Percentiles rank a stretch among this genome's conserved stretches.
Conservation (phyloP, 441 rosid species). For the Rhodomyrtus psidioides region DNA sequence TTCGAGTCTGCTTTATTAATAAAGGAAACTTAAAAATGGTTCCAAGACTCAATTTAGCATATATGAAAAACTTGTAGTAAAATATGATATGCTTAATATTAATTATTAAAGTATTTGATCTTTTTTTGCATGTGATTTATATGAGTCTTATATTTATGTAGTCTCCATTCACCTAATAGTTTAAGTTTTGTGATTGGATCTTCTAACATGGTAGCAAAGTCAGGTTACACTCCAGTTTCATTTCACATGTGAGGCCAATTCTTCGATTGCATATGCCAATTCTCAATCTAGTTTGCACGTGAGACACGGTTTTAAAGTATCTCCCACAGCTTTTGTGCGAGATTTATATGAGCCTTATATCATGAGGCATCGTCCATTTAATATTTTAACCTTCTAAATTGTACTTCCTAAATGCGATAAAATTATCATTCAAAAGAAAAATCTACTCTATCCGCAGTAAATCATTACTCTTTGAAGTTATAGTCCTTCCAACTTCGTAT, state of each 20-base stretch:
- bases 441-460: background rate
- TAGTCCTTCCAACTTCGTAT: background rate
- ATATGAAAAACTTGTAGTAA: background rate
- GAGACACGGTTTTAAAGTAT: background rate
- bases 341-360: background rate
- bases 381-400: background rate
- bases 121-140: background rate
- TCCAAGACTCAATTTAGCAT: no score
- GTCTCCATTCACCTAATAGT: background rate
- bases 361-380: background rate
- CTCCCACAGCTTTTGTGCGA: background rate
- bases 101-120: background rate
- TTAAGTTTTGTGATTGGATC: background rate
- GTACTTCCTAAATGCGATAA: background rate
- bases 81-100: background rate
- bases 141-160: background rate
- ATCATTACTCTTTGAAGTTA: background rate
- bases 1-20: no score
- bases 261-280: background rate
- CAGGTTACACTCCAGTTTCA: background rate
- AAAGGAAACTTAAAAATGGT: no score
- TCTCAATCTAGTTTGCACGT: background rate
- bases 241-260: background rate
- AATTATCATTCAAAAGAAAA: background rate
- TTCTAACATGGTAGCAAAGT: background rate